These are phyloP conservation scores for Pouteria glomerata DNA, from an alignment of 148 eudicot genomes.

Conservation along the genomic window DNA sequence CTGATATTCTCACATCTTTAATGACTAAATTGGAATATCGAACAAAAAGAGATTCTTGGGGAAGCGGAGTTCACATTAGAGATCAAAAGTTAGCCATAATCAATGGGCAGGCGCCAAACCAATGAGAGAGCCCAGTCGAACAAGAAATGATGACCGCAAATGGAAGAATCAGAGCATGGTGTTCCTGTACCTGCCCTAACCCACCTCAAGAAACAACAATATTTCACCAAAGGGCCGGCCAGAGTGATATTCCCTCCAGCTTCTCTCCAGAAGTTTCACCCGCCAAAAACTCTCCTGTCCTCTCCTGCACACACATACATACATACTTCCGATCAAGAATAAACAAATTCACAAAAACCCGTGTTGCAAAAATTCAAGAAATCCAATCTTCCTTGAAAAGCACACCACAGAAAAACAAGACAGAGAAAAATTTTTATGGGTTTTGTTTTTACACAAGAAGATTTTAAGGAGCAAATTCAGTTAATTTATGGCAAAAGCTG, in stretches of 20 bases:
- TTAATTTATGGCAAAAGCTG: background rate
- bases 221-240: slow-evolving; percentile 48
- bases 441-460: background rate
- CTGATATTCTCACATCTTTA: slow-evolving; percentile 7
- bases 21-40: background rate
- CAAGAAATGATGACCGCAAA: slow-evolving; percentile 12
- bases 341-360: background rate
- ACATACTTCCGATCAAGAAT: background rate
- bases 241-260: slow-evolving; percentile 47
- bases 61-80: slow-evolving; percentile 12
- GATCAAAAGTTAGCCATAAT: slow-evolving; percentile 70
- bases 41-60: slow-evolving; percentile 10
- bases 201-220: slow-evolving; percentile 36
- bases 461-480: slow-evolving; percentile 4
- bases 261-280: slow-evolving; percentile 37
- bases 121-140: slow-evolving; percentile 26
- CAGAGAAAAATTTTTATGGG: background rate
- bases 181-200: slow-evolving; percentile 20
- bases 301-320: slow-evolving; percentile 13
- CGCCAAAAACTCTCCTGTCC: too few species aligned
- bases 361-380: background rate
- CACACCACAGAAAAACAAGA: background rate
- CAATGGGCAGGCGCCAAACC: slow-evolving; percentile 65
- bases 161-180: slow-evolving; percentile 16
- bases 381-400: background rate